Conservation (phyloP, 2,329 filamentous ascomycete species). For the Basipetospora chlamydospora region DNA sequence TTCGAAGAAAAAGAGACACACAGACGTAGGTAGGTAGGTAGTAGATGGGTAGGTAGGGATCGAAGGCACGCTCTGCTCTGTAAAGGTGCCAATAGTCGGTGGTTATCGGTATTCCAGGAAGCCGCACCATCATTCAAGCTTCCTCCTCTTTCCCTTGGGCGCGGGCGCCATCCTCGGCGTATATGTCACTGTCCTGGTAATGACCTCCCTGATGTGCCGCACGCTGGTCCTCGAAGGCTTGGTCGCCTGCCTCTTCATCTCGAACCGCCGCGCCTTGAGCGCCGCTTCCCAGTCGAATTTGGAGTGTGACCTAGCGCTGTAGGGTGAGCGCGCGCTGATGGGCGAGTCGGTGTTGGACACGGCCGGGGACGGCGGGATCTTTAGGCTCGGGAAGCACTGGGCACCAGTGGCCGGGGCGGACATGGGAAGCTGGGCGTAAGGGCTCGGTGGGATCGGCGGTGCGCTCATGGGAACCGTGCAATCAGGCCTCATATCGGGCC, state of each 20-base stretch:
- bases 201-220: conserved; percentile 70
- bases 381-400: conserved; percentile 49
- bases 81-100: no score
- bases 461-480: conserved; percentile 20
- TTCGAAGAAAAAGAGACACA: no score
- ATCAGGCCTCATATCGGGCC: conserved; percentile 16
- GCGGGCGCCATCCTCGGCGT: conserved; percentile 76
- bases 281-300: conserved; percentile 69
- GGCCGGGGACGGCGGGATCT: conserved; percentile 62
- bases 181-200: conserved; percentile 89
- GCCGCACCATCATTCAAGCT: conserved; percentile 32
- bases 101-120: no score
- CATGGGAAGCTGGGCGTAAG: conserved; percentile 42
- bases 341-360: conserved; percentile 55
- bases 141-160: conserved; percentile 85
- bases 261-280: conserved; percentile 50
- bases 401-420: conserved; percentile 45
- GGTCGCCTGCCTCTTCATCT: conserved; percentile 32
- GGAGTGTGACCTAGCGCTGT: conserved; percentile 51
- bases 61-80: no score
- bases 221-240: conserved; percentile 42
- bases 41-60: no score
- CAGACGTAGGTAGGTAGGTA: no score
- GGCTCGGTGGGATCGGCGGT: conserved; percentile 28
- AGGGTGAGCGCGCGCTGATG: conserved; percentile 61